Conservation (phyloP, 164 flowering plant genomes). For the Piper betle region DNA sequence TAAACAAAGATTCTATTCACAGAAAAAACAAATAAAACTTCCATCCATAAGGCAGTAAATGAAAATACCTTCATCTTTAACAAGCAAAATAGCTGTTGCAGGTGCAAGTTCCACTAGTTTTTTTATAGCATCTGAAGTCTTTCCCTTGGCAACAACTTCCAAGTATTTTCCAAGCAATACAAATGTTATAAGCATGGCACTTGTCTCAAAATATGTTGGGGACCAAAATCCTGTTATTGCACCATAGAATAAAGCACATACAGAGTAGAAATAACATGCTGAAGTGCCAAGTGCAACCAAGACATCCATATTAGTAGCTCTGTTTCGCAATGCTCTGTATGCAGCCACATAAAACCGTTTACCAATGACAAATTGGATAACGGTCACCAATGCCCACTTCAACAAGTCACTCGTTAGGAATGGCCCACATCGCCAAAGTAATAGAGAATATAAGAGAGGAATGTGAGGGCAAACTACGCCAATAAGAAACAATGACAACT, state of each 20-base stretch:
- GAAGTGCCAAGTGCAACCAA: constrained; percentile 95
- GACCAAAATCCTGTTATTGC: constrained; percentile 92
- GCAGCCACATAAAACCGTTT: constrained; percentile 93
- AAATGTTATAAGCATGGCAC: constrained; percentile 96
- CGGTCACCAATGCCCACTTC: constrained; percentile 72
- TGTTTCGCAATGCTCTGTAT: constrained; percentile 73
- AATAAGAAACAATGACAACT: constrained; percentile 79
- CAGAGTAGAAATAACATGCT: constrained; percentile 92
- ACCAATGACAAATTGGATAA: constrained; percentile 87
- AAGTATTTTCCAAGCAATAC: constrained; percentile 91
- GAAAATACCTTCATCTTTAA: constrained; percentile 58
- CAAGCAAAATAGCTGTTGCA: constrained; percentile 66
- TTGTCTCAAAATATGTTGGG: constrained; percentile 93
- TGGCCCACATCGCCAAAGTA: constrained; percentile 89
- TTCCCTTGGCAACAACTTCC: constrained; percentile 92
- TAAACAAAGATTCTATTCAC: no score
- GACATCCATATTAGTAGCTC: constrained; percentile 98
- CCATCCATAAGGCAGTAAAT: background rate
- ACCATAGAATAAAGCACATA: constrained; percentile 83
- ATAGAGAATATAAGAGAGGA: constrained; percentile 56
- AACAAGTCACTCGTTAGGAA: constrained; percentile 93
- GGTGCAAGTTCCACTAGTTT: constrained; percentile 93
- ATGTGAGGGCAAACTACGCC: constrained; percentile 81
- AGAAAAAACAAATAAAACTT: no score
- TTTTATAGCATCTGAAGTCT: constrained; percentile 95